A percentile compares a stretch with the other conserved stretches of the same genome.
phyloP scores from a whole-genome alignment of 495 filamentous ascomycete genomes.

The Penicillium longicatenatum region DNA sequence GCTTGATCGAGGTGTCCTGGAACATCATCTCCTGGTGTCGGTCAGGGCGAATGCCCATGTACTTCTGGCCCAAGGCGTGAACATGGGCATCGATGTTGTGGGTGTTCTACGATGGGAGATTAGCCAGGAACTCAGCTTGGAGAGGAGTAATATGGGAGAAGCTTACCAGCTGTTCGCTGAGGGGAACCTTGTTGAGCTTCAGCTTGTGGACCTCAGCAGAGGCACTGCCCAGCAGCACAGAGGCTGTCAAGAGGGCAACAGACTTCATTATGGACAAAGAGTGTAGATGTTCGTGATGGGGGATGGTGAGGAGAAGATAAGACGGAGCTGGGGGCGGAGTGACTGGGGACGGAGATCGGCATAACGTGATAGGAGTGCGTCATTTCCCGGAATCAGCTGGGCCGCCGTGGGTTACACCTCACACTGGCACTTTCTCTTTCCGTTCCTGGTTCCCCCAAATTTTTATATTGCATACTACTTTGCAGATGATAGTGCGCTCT shows the following conservation, averaged over 20 bases:
- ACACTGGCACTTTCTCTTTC: constrained; percentile 5
- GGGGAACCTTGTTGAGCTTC: constrained; percentile 94
- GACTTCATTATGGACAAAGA: constrained; percentile 72
- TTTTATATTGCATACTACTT: background rate
- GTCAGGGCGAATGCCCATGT: constrained; percentile 82
- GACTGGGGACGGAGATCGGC: constrained; percentile 25
- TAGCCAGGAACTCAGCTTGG: constrained; percentile 13
- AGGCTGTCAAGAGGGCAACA: constrained; percentile 70
- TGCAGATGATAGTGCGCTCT: background rate
- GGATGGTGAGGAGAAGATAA: constrained; percentile 19
- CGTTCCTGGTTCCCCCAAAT: background rate
- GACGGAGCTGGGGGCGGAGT: constrained; percentile 27
- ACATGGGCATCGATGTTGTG: constrained; percentile 82
- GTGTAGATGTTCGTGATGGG: constrained; percentile 24
- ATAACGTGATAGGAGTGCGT: constrained; percentile 33
- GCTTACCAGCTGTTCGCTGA: constrained; percentile 87
- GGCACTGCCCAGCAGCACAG: constrained; percentile 79
- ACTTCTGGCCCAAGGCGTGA: constrained; percentile 73
- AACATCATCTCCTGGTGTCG: constrained; percentile 74
- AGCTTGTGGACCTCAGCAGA: constrained; percentile 87
- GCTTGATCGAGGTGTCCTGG: constrained; percentile 68
- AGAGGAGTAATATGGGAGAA: constrained; percentile 17
- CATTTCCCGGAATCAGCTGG: constrained; percentile 26
- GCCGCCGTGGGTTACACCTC: constrained; percentile 19
- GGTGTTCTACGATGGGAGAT: constrained; percentile 54